A percentile compares a stretch with the other conserved stretches of the same genome.
Conservation (phyloP, 148 eudicot species). For the Fagopyrum tataricum region DNA sequence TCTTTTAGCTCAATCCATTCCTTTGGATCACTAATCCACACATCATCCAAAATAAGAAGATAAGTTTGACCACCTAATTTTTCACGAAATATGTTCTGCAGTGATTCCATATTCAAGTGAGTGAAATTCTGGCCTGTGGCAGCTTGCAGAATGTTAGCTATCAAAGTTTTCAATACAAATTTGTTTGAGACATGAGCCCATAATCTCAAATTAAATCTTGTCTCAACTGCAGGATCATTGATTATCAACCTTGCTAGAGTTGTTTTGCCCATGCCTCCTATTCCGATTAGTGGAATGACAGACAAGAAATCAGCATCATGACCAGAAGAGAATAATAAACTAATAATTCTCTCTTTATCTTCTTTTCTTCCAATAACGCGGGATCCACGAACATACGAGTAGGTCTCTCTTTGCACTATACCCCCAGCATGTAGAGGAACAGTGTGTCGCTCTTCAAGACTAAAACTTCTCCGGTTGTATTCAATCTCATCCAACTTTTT, state of each 20-base stretch:
- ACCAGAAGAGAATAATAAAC: not conserved
- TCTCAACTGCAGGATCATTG: not conserved
- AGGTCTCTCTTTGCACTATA: not conserved
- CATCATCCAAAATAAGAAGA: not conserved
- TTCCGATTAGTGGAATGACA: not conserved
- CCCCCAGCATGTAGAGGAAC: not conserved
- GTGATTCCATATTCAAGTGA: not conserved
- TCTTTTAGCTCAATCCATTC: not conserved
- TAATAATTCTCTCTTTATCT: not conserved
- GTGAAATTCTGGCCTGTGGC: not conserved
- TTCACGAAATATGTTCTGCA: not conserved
- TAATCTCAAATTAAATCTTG: not conserved
- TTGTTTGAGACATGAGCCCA: not conserved
- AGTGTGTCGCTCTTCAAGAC: not conserved
- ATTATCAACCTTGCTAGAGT: not conserved
- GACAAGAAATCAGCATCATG: not conserved
- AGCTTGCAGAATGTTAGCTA: not conserved
- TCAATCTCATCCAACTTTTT: not conserved
- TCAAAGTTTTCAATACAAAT: not conserved
- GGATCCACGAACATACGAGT: not conserved
- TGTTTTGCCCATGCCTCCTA: constrained; percentile 3
- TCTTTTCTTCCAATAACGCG: not conserved
- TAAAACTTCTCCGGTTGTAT: not conserved
- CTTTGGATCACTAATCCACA: not conserved
- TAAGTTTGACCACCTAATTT: not conserved